These are phyloP conservation scores for Echeveria elegans DNA, from an alignment of 164 flowering plant genomes.

Conservation along the genomic window DNA sequence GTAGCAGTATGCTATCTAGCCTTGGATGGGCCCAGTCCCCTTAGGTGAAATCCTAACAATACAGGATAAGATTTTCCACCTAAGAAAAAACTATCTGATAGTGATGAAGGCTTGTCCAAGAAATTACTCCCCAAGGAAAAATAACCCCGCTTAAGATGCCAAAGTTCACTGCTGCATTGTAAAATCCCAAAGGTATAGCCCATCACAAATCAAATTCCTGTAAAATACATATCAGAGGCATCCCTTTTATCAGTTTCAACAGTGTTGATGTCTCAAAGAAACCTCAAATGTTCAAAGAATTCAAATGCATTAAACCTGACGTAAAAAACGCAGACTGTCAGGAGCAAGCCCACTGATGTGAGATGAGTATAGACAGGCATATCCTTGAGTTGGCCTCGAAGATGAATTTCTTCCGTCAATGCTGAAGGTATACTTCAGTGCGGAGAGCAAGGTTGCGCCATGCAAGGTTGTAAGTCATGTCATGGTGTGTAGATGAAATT, in stretches of 20 bases:
- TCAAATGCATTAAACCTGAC: constrained; percentile 49
- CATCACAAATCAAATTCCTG: constrained; percentile 87
- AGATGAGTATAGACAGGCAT: constrained; percentile 58
- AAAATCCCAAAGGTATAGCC: constrained; percentile 80
- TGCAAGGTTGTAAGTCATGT: constrained; percentile 63
- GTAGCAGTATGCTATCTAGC: constrained; percentile 33
- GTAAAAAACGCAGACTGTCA: constrained; percentile 63
- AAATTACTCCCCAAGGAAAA: constrained; percentile 74
- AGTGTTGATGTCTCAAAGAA: neutral
- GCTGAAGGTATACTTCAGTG: constrained; percentile 69
- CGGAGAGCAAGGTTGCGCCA: constrained; percentile 77
- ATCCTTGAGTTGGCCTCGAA: constrained; percentile 77
- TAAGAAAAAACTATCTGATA: constrained; percentile 78
- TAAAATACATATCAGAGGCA: constrained; percentile 9
- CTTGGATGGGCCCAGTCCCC: constrained; percentile 80
- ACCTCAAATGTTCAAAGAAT: neutral
- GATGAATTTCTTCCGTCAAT: constrained; percentile 67
- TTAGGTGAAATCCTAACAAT: constrained; percentile 66
- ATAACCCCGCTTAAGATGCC: constrained; percentile 67
- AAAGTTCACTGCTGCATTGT: constrained; percentile 65
- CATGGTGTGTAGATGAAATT: constrained; percentile 54
- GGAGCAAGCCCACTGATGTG: constrained; percentile 81
- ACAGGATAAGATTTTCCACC: constrained; percentile 86
- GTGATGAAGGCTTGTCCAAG: constrained; percentile 41
- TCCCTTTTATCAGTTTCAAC: too few relatives aligned